Base-by-base conservation (phyloP, 2,329 filamentous ascomycete species). In the Talaromyces sp. region DNA sequence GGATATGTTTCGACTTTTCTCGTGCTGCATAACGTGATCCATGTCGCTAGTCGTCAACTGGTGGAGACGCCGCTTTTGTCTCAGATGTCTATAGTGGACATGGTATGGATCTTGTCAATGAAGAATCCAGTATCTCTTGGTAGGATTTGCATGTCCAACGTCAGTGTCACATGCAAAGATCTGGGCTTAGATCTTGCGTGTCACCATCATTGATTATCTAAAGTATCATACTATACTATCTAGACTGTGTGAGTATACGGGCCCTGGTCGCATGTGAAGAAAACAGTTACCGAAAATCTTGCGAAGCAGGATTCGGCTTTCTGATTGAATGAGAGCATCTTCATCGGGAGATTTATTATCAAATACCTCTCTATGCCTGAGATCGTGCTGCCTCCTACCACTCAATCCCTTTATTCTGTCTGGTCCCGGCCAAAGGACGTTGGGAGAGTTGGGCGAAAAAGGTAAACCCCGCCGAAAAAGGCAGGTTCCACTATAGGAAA, bases 401-500 rank as follows among this genome's bases (percentile, higher is more conserved):
- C 14, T 21, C 18, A 33, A 12, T 52, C 8, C 23, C 28, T 52
- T 33, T 40, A 18, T 16, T 40, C 33, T 37, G 54, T 28, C n/a
- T n/a, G n/a, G 33, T 23, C 16, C 54, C 25, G 11, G 18, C 14
- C 54, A 42, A 57, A 57, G 57, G 37, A 48, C 48, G 50, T 63
- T 63, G 60, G 62, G 62, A 58, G 37, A 58, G 37, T 63, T 40
- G 39, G 31, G 44, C 44, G 33, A 59, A 59, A 48, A 14, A 59
- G 37, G 57, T 12, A 31, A 60, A 16, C 35, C 60, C 31, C 35
- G n/a, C 58, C 52, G 23, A 60, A 63, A 60, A 35, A 39, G 58
- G 62, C 33, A 63, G 52, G 42, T 57, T 44, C 62, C 62, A 25
- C 23, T 55, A 40, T 60, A 4, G 61, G 62, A 25, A 63, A 57